Evolutionary conservation across 1,284 basidiomycete species (phyloP).

Genomic region (Puccinia horiana): DNA sequence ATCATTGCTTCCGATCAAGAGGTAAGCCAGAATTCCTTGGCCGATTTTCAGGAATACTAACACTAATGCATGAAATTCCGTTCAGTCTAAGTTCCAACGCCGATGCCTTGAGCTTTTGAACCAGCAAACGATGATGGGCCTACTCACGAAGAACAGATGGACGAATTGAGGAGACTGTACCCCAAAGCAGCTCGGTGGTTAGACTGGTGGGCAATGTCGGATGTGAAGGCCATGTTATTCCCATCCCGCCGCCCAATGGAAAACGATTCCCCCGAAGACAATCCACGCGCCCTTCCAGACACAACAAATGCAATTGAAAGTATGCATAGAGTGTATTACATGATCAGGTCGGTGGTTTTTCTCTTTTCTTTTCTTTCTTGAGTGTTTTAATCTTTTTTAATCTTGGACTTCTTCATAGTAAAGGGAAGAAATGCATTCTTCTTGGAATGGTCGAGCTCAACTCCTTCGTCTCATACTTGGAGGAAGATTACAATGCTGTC

Average conservation of each 20-base stretch:
- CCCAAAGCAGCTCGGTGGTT: background rate
- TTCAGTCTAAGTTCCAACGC: too few relatives aligned
- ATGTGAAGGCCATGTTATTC: slow-evolving; percentile 17
- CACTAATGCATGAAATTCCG: too few relatives aligned
- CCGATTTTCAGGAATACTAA: too few relatives aligned
- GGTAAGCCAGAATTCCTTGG: background rate
- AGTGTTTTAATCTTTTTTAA: background rate
- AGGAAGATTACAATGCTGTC: background rate
- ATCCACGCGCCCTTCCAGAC: background rate
- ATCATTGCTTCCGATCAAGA: background rate
- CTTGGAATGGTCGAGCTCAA: background rate
- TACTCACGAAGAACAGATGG: slow-evolving; percentile 6
- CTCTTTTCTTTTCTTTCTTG: background rate
- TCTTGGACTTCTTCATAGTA: background rate
- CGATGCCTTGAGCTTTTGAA: background rate
- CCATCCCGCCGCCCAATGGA: background rate
- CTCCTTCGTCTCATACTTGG: background rate
- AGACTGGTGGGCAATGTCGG: slow-evolving; percentile 12
- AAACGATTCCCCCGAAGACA: background rate
- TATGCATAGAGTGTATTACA: too few relatives aligned
- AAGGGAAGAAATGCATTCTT: background rate
- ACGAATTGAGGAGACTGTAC: background rate
- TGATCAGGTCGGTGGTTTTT: background rate
- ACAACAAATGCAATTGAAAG: slow-evolving; percentile 25
- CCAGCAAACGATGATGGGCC: background rate